These are phyloP conservation scores for Suillus weaverae DNA, from an alignment of 768 basidiomycete species.

Conservation along the genomic window DNA sequence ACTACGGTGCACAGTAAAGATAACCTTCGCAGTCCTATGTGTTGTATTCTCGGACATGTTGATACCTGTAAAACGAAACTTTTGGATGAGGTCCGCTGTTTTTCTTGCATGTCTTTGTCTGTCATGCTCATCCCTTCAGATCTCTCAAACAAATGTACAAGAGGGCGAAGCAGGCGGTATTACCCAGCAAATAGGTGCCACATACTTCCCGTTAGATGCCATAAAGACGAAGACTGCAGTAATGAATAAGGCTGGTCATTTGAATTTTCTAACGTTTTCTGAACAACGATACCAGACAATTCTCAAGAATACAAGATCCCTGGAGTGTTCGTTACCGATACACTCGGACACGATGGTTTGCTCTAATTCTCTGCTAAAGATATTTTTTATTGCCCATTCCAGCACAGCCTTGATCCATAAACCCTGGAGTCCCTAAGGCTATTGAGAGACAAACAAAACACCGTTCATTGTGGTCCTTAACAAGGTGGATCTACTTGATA, in stretches of 20 bases:
- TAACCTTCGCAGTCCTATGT: constrained; percentile 92
- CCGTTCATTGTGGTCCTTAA: constrained; percentile 99
- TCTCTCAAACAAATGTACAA: constrained; percentile 99
- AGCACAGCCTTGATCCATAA: constrained; percentile 98
- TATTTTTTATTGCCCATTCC: constrained; percentile 8
- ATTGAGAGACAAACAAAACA: constrained; percentile 88
- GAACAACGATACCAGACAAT: constrained; percentile 49
- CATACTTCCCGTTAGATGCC: constrained; percentile 96
- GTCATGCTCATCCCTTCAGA: constrained; percentile 47
- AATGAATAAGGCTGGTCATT: constrained; percentile 68
- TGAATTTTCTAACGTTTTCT: constrained; percentile 6
- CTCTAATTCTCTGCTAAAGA: constrained; percentile 5
- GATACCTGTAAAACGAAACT: constrained; percentile 99
- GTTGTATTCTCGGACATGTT: constrained; percentile 98
- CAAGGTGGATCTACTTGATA: constrained; percentile 54
- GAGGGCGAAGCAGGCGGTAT: constrained; percentile 99
- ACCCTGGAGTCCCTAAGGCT: constrained; percentile 94
- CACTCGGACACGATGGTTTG: constrained; percentile 96
- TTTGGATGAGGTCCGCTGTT: constrained; percentile 77
- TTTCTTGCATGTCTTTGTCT: background rate
- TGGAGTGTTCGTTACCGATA: constrained; percentile 94
- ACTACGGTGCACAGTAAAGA: constrained; percentile 86
- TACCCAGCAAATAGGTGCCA: constrained; percentile 99
- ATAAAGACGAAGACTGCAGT: constrained; percentile 92
- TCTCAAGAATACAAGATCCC: constrained; percentile 94